A percentile compares a stretch with the other conserved stretches of the same genome.
phyloP scores from a whole-genome alignment of 768 basidiomycete species.

The Suillus brevipes region DNA sequence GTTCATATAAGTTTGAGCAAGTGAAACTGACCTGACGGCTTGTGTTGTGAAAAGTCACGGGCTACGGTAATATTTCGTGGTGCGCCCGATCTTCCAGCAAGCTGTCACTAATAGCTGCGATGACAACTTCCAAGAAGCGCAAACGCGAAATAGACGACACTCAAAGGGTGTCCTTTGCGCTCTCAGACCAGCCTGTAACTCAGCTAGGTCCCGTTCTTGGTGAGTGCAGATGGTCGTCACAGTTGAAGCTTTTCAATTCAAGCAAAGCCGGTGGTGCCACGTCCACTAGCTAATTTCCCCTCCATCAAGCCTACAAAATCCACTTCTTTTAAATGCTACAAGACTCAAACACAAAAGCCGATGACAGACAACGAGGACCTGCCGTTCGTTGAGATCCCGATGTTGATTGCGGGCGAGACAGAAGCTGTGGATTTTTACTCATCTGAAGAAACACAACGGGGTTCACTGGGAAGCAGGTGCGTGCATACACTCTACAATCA shows the following conservation, averaged over 20 bases:
- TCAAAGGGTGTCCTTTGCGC: conserved; percentile 36
- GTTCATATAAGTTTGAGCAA: not conserved
- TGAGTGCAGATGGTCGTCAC: conserved; percentile 38
- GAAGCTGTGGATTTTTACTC: conserved; percentile 80
- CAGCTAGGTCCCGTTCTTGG: conserved; percentile 55
- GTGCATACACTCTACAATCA: conserved; percentile 24
- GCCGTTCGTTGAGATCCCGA: conserved; percentile 32
- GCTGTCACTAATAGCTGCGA: conserved; percentile 20
- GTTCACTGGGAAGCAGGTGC: conserved; percentile 68
- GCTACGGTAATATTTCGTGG: not conserved
- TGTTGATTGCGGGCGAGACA: conserved; percentile 80
- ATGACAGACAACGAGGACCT: conserved; percentile 24
- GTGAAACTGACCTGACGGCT: conserved; percentile 10
- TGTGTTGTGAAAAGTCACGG: conserved; percentile 19
- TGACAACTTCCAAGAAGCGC: conserved; percentile 44
- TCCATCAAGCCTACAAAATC: conserved; percentile 55
- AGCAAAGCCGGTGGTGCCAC: conserved; percentile 16
- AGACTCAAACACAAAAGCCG: conserved; percentile 40
- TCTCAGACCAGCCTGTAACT: conserved; percentile 35
- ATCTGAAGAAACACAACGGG: conserved; percentile 50
- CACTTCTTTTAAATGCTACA: conserved; percentile 65
- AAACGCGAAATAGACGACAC: conserved; percentile 44
- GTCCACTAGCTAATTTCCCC: conserved; percentile 58
- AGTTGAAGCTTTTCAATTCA: conserved; percentile 11
- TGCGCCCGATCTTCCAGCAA: conserved; percentile 13